Percentiles rank a stretch among this genome's conserved stretches.
phyloP scores from a whole-genome alignment of 139 green algal genomes.

The Ettlia oleoabundans region DNA sequence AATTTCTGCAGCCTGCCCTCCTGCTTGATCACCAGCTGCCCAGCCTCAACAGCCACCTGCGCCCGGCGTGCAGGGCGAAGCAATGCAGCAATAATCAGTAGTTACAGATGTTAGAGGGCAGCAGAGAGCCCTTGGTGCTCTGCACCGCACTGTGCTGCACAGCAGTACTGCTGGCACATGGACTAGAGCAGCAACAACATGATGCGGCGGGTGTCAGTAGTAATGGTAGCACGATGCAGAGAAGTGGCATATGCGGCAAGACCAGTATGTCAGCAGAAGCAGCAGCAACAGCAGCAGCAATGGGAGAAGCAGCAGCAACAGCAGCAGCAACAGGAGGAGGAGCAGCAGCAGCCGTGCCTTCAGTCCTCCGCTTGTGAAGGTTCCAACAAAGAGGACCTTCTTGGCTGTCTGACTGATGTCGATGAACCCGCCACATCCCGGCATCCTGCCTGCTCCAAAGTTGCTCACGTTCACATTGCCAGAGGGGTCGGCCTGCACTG shows the following conservation, averaged over 20 bases:
- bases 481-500: conserved; percentile 43
- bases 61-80: too few relatives aligned
- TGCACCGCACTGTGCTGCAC: neutral
- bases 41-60: conserved; percentile 38
- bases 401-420: conserved; percentile 58
- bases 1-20: conserved; percentile 54
- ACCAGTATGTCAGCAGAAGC: neutral
- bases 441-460: conserved; percentile 46
- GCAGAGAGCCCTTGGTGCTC: too few relatives aligned
- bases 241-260: too few relatives aligned
- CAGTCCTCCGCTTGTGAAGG: conserved; percentile 56
- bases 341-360: conserved; percentile 36
- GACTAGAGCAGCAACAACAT: too few relatives aligned
- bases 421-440: conserved; percentile 64
- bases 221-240: too few relatives aligned
- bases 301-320: neutral
- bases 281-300: neutral
- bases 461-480: conserved; percentile 66
- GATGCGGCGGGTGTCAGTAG: too few relatives aligned
- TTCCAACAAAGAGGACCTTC: conserved; percentile 56
- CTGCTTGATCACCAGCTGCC: conserved; percentile 36
- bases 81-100: too few relatives aligned
- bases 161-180: too few relatives aligned
- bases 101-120: too few relatives aligned
- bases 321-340: neutral